These are phyloP conservation scores for Taphrina confusa DNA, from an alignment of 1,139 yeast species.

Conservation along the genomic window DNA sequence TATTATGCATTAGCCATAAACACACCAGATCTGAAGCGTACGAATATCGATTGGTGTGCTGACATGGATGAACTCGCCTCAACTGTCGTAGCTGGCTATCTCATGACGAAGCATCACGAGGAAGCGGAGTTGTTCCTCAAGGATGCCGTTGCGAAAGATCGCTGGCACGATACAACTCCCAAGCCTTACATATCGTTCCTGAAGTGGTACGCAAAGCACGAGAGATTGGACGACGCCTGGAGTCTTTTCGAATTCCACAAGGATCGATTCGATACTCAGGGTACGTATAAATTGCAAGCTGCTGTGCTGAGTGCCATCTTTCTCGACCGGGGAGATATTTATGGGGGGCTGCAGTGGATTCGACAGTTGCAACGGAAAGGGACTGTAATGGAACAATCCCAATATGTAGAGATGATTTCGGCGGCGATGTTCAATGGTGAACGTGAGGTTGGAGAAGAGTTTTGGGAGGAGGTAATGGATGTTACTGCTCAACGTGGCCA, in stretches of 20 bases:
- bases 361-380: neutral
- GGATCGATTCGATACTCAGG: neutral
- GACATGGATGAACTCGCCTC: constrained; percentile 13
- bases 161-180: constrained; percentile 23
- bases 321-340: constrained; percentile 6
- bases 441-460: constrained; percentile 13
- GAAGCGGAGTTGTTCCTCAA: constrained; percentile 23
- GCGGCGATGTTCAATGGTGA: constrained; percentile 25
- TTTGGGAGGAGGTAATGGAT: constrained; percentile 6
- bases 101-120: constrained; percentile 8
- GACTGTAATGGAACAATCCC: constrained; percentile 5
- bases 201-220: constrained; percentile 7
- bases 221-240: constrained; percentile 22
- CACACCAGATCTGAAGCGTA: constrained; percentile 11
- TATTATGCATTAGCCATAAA: constrained; percentile 12
- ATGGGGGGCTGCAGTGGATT: constrained; percentile 4
- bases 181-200: constrained; percentile 15
- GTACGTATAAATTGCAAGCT: neutral
- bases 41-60: neutral
- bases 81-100: constrained; percentile 14
- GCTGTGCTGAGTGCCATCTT: constrained; percentile 3
- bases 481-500: neutral
- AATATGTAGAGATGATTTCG: neutral
- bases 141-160: neutral
- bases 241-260: constrained; percentile 15